A percentile compares a stretch with the other conserved stretches of the same genome.
Conservation (phyloP, 1,284 basidiomycete species). For the Naganishia albida region DNA sequence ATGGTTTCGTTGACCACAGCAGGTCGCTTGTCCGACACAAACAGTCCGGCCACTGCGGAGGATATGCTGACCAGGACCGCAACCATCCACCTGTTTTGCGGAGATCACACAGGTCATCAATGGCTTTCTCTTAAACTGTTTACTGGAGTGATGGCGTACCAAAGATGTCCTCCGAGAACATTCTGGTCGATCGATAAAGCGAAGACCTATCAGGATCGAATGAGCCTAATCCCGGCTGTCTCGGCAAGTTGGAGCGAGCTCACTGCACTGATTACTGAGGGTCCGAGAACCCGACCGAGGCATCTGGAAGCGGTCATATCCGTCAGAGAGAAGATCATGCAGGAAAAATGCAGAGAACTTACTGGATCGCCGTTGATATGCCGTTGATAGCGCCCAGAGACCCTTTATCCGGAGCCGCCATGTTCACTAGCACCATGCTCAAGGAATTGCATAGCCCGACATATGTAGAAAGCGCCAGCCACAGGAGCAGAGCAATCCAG, state of each 20-base stretch:
- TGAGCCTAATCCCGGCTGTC: neutral
- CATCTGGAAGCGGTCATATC: constrained; percentile 33
- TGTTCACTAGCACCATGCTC: constrained; percentile 50
- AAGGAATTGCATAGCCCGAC: constrained; percentile 42
- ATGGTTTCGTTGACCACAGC: constrained; percentile 3
- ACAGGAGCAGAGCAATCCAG: constrained; percentile 42
- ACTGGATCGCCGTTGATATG: constrained; percentile 46
- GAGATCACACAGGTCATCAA: neutral
- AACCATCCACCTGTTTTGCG: constrained; percentile 40
- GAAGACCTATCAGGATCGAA: constrained; percentile 39
- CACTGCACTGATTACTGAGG: constrained; percentile 45
- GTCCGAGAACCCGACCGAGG: constrained; percentile 48
- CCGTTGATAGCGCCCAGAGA: constrained; percentile 52
- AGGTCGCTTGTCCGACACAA: constrained; percentile 13
- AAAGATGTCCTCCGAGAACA: constrained; percentile 45
- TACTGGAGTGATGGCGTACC: constrained; percentile 35
- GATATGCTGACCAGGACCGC: constrained; percentile 41
- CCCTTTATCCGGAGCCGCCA: constrained; percentile 44
- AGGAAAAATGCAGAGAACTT: neutral
- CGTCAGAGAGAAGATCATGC: neutral
- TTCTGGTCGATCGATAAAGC: constrained; percentile 46
- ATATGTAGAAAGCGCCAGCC: constrained; percentile 44
- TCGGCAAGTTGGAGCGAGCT: constrained; percentile 10
- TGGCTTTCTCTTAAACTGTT: neutral
- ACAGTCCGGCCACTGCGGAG: constrained; percentile 18